Conservation (phyloP, 805 yeast species). For the Ogataea thermomethanolica region DNA sequence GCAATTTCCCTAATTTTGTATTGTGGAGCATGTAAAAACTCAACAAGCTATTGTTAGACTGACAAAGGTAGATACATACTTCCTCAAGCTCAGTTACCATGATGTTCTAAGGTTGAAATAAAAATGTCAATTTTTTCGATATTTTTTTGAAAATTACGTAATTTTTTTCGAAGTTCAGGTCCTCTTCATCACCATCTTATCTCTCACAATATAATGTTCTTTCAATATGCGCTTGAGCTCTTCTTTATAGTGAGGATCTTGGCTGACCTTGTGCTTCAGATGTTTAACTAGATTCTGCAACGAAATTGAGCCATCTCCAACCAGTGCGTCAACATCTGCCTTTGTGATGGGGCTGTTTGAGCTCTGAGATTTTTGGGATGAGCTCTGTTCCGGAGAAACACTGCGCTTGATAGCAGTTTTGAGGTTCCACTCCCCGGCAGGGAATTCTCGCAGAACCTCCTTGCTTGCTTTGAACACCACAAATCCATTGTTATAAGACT, state of each 20-base stretch:
- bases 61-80: slow-evolving; percentile 25
- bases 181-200: slow-evolving; percentile 30
- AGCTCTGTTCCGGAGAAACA: slow-evolving; percentile 15
- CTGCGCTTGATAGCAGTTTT: slow-evolving; percentile 34
- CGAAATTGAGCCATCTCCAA: slow-evolving; percentile 49
- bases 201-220: slow-evolving; percentile 29
- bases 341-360: slow-evolving; percentile 51
- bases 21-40: slow-evolving; percentile 77
- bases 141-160: background rate
- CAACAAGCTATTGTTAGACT: slow-evolving; percentile 48
- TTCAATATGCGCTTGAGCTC: slow-evolving; percentile 45
- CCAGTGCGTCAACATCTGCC: slow-evolving; percentile 65
- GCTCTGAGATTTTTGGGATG: slow-evolving; percentile 30
- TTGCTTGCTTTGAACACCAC: slow-evolving; percentile 64
- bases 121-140: background rate
- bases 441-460: slow-evolving; percentile 60
- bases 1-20: slow-evolving; percentile 81
- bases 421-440: slow-evolving; percentile 85
- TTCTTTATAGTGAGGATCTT: slow-evolving; percentile 60
- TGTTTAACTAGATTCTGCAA: slow-evolving; percentile 56
- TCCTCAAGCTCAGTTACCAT: slow-evolving; percentile 56
- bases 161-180: slow-evolving; percentile 2
- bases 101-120: background rate
- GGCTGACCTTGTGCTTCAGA: slow-evolving; percentile 58
- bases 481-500: slow-evolving; percentile 45